Conservation (phyloP, 352 stramenopile species). For the Phytophthora litchii region DNA sequence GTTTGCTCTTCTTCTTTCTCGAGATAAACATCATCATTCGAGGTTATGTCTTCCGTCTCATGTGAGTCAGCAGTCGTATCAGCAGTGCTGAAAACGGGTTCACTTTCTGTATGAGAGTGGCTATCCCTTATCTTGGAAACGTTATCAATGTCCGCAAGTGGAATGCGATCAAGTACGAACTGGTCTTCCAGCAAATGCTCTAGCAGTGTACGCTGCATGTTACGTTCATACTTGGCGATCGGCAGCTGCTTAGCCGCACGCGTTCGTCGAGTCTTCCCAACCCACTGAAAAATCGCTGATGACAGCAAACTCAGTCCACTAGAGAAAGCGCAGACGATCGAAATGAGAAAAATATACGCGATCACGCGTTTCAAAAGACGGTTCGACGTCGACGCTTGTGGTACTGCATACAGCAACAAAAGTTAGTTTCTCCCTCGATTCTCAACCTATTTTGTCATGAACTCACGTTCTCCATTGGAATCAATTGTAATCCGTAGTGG, state of each 20-base stretch:
- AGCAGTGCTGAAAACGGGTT: slow-evolving; percentile 4
- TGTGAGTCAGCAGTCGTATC: neutral
- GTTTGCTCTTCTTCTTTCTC: slow-evolving; percentile 12
- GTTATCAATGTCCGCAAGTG: slow-evolving; percentile 41
- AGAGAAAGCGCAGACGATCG: slow-evolving; percentile 78
- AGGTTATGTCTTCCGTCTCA: slow-evolving; percentile 2
- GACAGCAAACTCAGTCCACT: slow-evolving; percentile 75
- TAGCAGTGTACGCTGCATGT: slow-evolving; percentile 53
- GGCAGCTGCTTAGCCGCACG: slow-evolving; percentile 59
- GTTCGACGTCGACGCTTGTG: slow-evolving; percentile 58
- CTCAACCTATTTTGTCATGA: neutral
- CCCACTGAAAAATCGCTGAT: slow-evolving; percentile 65
- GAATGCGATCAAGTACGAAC: slow-evolving; percentile 57
- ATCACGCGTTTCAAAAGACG: slow-evolving; percentile 70
- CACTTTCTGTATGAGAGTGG: slow-evolving; percentile 1
- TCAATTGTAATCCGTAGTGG: slow-evolving; percentile 66
- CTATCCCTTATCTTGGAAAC: slow-evolving; percentile 8
- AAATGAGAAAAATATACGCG: slow-evolving; percentile 80
- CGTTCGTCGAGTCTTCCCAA: slow-evolving; percentile 65
- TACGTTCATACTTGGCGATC: slow-evolving; percentile 56
- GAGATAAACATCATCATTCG: slow-evolving; percentile 18
- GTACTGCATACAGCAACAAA: slow-evolving; percentile 41
- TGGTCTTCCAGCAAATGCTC: slow-evolving; percentile 51
- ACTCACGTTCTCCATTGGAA: slow-evolving; percentile 63
- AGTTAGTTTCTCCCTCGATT: neutral